These are phyloP conservation scores for Cryptococcus amylolentus DNA, from an alignment of 1,284 basidiomycete genomes.

Conservation along the genomic window DNA sequence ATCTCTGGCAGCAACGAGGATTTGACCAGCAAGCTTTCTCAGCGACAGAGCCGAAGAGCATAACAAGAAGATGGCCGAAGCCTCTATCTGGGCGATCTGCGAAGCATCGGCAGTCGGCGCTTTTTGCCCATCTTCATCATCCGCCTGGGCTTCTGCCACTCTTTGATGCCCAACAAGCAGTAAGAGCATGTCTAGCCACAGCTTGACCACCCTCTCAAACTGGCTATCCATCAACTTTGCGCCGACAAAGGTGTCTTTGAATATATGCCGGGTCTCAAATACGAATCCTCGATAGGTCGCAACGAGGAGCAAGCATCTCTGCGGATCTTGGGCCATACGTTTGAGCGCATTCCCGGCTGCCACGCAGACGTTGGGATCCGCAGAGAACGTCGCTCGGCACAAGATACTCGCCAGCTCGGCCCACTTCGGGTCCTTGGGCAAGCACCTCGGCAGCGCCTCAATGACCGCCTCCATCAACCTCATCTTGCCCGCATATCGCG, in stretches of 20 bases:
- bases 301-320: conserved; percentile 62
- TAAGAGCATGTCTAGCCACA: conserved; percentile 75
- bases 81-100: conserved; percentile 59
- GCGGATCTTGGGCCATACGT: conserved; percentile 66
- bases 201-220: conserved; percentile 57
- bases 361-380: conserved; percentile 70
- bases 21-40: conserved; percentile 28
- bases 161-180: conserved; percentile 60
- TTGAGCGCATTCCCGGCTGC: conserved; percentile 67
- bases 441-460: conserved; percentile 78
- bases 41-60: conserved; percentile 56
- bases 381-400: conserved; percentile 74
- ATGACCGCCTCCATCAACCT: conserved; percentile 74
- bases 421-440: conserved; percentile 57
- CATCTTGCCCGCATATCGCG: conserved; percentile 62
- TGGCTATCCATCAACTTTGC: conserved; percentile 63
- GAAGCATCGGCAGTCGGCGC: conserved; percentile 37
- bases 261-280: conserved; percentile 67
- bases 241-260: conserved; percentile 63
- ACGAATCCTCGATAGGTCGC: conserved; percentile 70
- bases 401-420: conserved; percentile 73
- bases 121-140: conserved; percentile 12
- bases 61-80: conserved; percentile 74
- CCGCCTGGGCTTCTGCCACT: conserved; percentile 30
- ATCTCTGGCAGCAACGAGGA: conserved; percentile 33